phyloP scores from a whole-genome alignment of 805 yeast genomes.

The Sungouiella thailandica region DNA sequence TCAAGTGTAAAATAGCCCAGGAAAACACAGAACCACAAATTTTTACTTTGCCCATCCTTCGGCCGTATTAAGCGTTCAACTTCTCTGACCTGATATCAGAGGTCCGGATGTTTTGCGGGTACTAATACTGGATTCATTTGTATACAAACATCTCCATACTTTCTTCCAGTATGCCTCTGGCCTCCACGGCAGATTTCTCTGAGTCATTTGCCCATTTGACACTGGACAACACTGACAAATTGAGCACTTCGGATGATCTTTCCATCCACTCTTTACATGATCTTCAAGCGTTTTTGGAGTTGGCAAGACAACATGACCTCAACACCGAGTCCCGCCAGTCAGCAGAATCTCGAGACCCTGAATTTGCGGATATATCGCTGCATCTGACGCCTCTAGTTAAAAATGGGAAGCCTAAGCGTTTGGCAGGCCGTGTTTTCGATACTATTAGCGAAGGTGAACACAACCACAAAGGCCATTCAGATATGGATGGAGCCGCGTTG shows the following conservation, averaged over 20 bases:
- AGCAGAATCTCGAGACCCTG: neutral
- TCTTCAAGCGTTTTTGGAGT: constrained; percentile 6
- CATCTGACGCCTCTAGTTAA: constrained; percentile 8
- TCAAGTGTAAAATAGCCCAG: no score
- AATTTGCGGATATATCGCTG: constrained; percentile 1
- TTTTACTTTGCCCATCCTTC: no score
- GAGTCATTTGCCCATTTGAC: constrained; percentile 29
- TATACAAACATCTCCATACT: no score
- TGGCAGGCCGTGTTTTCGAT: neutral
- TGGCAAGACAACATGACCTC: constrained; percentile 14
- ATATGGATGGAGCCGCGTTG: constrained; percentile 4
- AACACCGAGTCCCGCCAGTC: neutral
- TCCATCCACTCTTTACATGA: constrained; percentile 3
- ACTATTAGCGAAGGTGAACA: neutral
- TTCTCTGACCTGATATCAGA: no score
- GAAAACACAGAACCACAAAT: no score
- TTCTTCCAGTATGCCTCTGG: constrained; percentile 7
- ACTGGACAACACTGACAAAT: constrained; percentile 16
- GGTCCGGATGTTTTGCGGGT: no score
- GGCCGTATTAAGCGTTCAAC: no score
- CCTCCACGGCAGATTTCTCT: constrained; percentile 13
- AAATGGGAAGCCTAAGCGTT: neutral
- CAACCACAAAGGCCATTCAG: neutral
- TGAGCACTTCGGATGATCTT: constrained; percentile 9
- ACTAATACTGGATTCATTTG: no score